Base-by-base conservation (phyloP, 352 stramenopile species). In the Plasmopara halstedii region DNA sequence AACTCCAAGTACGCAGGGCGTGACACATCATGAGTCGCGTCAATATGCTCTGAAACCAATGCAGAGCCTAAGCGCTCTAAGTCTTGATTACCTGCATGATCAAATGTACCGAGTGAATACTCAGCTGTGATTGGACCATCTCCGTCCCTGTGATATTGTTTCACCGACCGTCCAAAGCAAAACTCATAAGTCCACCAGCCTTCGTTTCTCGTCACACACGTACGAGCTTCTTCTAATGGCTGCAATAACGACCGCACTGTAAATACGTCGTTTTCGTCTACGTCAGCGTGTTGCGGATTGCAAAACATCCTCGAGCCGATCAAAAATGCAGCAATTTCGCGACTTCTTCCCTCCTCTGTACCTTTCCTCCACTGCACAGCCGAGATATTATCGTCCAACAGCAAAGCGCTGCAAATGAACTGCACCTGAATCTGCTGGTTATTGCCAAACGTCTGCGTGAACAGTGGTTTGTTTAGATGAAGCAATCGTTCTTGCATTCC, bases 121-220 rank as follows among this genome's bases (percentile, higher is more conserved):
- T 92, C 75, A 25, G 64, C 60, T 14, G 72, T 79, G 34, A 87
- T 64, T 2, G 66, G 65, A 26, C 77, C 77, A 27, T 88, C 76
- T 19, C 47, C 51, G 42, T 92, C 67, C 29, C 73, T 73, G 23
- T 89, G 81, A 45, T 86, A 92, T 53, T 92, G 81, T 22, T 77
- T 71, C 19, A 88, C 58, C 22, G 66, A 65, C 5, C 67, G 56
- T 22, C 76, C 78, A 42, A 92, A 83, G 50, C 81, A 92, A 42
- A 88, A 81, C 53, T 92, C 77, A 51, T 89, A 89, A 7, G 81
- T 87, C 81, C 76, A 87, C 76, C 76, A 88, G 14, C 80, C 77
- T 63, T 92, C 81, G 27, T 80, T 89, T 15, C 77, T 63, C 44
- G 83, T 89, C 18, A 89, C 56, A 50, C 81, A 92, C 33, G 72